A percentile compares a stretch with the other conserved stretches of the same genome.
phyloP scores from a whole-genome alignment of 2,329 filamentous ascomycete genomes.

The Penicillium decumbens region DNA sequence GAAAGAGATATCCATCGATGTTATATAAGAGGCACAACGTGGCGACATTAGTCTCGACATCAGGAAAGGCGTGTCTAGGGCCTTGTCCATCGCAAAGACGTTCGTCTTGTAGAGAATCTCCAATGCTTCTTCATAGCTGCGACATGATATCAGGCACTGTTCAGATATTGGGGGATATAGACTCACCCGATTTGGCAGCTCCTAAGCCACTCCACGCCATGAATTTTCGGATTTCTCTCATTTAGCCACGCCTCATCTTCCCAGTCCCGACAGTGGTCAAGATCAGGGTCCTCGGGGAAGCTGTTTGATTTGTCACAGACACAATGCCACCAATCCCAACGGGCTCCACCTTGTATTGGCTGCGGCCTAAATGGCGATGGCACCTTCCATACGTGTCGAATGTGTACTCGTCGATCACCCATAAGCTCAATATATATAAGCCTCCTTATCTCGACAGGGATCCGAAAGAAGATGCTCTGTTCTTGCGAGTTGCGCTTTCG shows the following conservation, averaged over 20 bases:
- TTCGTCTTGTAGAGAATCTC: neutral
- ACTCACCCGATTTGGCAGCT: neutral
- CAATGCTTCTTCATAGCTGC: neutral
- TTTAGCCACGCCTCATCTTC: neutral
- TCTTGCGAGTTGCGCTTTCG: neutral
- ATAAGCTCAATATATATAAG: slow-evolving; percentile 7
- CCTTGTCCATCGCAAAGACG: neutral
- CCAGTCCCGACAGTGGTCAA: neutral
- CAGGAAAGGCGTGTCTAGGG: neutral
- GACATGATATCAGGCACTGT: neutral
- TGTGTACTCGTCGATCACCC: slow-evolving; percentile 4
- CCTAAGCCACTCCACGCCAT: neutral
- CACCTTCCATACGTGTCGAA: slow-evolving; percentile 1
- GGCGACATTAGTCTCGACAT: neutral
- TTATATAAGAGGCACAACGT: neutral
- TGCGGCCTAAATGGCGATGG: slow-evolving; percentile 5
- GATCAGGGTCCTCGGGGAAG: neutral
- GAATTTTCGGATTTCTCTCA: neutral
- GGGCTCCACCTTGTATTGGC: neutral
- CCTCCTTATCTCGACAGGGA: slow-evolving; percentile 5
- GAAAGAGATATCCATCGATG: neutral
- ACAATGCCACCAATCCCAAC: slow-evolving; percentile 4
- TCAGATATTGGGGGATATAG: neutral
- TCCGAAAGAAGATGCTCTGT: neutral
- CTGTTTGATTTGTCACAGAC: neutral